Evolutionary conservation across 192 early-diverging fungal species (phyloP).

Genomic region (Podila epigama): DNA sequence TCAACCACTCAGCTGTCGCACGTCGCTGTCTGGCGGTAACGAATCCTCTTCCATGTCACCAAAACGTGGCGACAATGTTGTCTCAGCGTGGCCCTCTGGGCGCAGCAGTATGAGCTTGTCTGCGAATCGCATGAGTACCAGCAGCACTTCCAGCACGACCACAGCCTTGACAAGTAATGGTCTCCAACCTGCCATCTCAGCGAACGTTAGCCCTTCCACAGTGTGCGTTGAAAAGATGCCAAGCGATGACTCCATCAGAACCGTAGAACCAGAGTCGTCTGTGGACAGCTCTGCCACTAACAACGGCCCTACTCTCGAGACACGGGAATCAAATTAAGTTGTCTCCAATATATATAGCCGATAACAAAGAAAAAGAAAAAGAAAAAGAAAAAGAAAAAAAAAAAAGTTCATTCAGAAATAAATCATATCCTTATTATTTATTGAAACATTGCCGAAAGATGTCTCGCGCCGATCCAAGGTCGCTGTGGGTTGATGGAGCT

Average conservation of each 20-base stretch:
- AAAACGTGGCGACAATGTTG: neutral
- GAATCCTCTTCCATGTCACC: constrained; percentile 8
- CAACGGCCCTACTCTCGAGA: neutral
- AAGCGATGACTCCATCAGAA: neutral
- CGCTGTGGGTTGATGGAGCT: constrained; percentile 24
- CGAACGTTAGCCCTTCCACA: neutral
- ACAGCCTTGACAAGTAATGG: neutral
- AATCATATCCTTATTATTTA: neutral
- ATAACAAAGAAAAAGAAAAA: neutral
- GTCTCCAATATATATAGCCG: neutral
- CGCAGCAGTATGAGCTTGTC: constrained; percentile 33
- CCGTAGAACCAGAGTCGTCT: neutral
- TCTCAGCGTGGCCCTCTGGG: constrained; percentile 34
- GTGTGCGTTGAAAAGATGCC: neutral
- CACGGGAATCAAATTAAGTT: too few relatives aligned
- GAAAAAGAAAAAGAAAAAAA: neutral
- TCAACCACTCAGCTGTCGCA: neutral
- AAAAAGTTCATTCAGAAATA: neutral
- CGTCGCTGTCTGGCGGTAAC: constrained; percentile 13
- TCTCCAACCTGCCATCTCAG: neutral
- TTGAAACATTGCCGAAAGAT: constrained; percentile 2
- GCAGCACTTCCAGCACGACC: constrained; percentile 22
- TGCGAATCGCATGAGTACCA: constrained; percentile 33
- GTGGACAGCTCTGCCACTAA: neutral
- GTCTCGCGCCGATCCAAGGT: constrained; percentile 21